Conservation (phyloP, 2,329 filamentous ascomycete species). For the Graphiopsis chlorocephala region DNA sequence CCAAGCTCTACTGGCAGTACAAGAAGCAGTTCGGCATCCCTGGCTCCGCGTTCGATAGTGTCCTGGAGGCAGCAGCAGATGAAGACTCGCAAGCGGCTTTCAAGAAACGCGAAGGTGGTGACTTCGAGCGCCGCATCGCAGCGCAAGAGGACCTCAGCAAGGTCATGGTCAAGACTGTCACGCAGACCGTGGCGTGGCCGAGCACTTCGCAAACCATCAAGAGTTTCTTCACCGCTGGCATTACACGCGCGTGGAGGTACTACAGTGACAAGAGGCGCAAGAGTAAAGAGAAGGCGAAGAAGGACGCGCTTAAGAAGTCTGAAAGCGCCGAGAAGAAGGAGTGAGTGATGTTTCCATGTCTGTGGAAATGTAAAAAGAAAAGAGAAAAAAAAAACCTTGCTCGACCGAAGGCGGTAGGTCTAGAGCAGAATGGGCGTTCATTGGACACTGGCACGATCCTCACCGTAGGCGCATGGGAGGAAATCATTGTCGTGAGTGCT, state of each 20-base stretch:
- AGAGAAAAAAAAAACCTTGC: not conserved
- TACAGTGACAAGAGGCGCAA: conserved; percentile 69
- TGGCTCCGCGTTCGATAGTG: conserved; percentile 74
- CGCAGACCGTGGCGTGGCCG: conserved; percentile 87
- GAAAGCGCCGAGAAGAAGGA: conserved; percentile 8
- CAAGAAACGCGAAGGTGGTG: conserved; percentile 71
- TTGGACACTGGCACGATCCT: not conserved
- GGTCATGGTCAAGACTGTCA: conserved; percentile 73
- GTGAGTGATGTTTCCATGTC: not conserved
- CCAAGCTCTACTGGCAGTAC: conserved; percentile 91
- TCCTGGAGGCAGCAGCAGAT: conserved; percentile 75
- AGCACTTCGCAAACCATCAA: conserved; percentile 86
- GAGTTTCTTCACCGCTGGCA: conserved; percentile 74
- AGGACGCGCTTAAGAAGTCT: conserved; percentile 10
- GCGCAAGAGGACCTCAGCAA: conserved; percentile 67
- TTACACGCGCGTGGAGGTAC: conserved; percentile 69
- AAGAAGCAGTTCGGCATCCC: conserved; percentile 87
- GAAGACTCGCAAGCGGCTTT: conserved; percentile 65
- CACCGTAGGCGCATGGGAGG: not conserved
- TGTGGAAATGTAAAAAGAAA: not conserved
- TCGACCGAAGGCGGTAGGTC: not conserved
- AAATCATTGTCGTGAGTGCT: not conserved
- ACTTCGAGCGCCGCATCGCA: conserved; percentile 83
- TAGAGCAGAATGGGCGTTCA: not conserved
- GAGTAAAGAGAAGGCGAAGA: conserved; percentile 32